These are phyloP conservation scores for Chaetomium olivaceum DNA, from an alignment of 2,329 filamentous ascomycete species.

Conservation along the genomic window DNA sequence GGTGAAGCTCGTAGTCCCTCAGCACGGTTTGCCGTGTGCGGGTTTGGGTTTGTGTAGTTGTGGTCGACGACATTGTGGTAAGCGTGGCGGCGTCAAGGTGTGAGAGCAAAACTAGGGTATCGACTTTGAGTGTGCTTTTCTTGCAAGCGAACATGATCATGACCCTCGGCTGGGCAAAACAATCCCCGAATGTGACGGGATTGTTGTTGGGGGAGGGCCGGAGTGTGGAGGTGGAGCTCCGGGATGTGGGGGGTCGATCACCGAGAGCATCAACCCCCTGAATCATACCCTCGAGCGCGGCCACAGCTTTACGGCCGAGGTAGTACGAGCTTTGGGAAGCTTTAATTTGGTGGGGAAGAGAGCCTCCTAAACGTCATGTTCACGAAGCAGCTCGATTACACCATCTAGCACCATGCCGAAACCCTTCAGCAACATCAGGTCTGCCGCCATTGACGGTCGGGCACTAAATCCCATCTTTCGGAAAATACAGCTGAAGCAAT, in stretches of 20 bases:
- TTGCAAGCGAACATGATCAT: not conserved
- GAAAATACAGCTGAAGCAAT: constrained; percentile 7
- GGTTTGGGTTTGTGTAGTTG: constrained; percentile 6
- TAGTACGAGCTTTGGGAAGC: not conserved
- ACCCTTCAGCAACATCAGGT: constrained; percentile 9
- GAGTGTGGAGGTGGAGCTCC: not conserved
- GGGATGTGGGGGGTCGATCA: constrained; percentile 11
- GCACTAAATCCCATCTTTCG: constrained; percentile 13
- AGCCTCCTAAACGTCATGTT: not conserved
- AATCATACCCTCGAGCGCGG: not conserved
- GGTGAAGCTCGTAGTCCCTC: constrained; percentile 17
- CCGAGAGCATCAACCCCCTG: not conserved
- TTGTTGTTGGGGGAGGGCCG: not conserved
- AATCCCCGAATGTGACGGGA: not conserved
- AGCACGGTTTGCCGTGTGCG: constrained; percentile 12
- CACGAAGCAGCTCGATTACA: not conserved
- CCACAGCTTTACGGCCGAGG: not conserved
- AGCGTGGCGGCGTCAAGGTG: not conserved
- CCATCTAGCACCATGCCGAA: constrained; percentile 7
- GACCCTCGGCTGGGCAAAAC: not conserved
- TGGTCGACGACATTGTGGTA: constrained; percentile 7
- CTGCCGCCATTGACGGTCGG: constrained; percentile 16
- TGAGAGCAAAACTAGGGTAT: not conserved
- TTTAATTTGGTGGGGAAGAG: constrained; percentile 5
- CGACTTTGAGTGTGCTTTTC: not conserved